These are phyloP conservation scores for Leucocoprinus leucothites DNA, from an alignment of 768 basidiomycete genomes.

Conservation along the genomic window DNA sequence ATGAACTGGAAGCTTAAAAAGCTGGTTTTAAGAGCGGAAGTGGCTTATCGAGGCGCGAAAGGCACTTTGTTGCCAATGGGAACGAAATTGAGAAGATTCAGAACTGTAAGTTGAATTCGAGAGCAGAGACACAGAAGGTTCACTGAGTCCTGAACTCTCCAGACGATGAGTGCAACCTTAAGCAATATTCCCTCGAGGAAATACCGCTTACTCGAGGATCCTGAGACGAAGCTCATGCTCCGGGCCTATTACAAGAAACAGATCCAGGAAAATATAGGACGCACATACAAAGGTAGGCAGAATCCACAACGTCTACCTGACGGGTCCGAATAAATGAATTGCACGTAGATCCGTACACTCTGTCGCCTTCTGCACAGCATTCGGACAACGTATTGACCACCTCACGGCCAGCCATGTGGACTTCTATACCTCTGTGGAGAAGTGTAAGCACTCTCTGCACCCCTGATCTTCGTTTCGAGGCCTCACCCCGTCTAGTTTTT, in stretches of 20 bases:
- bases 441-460: background rate
- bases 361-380: constrained; percentile 20
- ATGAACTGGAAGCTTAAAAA: background rate
- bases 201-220: constrained; percentile 20
- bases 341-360: constrained; percentile 24
- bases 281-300: constrained; percentile 18
- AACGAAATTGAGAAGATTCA: constrained; percentile 1
- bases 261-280: constrained; percentile 11
- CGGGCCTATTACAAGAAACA: constrained; percentile 16
- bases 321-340: too few species aligned
- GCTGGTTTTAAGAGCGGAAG: background rate
- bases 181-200: constrained; percentile 18
- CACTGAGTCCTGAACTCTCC: background rate
- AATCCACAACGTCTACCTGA: background rate
- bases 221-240: constrained; percentile 22
- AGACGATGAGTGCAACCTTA: constrained; percentile 22
- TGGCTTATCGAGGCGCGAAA: background rate
- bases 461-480: background rate
- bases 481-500: background rate
- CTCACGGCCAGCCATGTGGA: constrained; percentile 19
- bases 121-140: background rate
- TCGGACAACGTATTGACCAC: constrained; percentile 20
- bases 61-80: constrained; percentile 1
- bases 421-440: constrained; percentile 15
- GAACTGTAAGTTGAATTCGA: background rate